Conservation (phyloP, 257 asterid species). For the Mentha longifolia region DNA sequence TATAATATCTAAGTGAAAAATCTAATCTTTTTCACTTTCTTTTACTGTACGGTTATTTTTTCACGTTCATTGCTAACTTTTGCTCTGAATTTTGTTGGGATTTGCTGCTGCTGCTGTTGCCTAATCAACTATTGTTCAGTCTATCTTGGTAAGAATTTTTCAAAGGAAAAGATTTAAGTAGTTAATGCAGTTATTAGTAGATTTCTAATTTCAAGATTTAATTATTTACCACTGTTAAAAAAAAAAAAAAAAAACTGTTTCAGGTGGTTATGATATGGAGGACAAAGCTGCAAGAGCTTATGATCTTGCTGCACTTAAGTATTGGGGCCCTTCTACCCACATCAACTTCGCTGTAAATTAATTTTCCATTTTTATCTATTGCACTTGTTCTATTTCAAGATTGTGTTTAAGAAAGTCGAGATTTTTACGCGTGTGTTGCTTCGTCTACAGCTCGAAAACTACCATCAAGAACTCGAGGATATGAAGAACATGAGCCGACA, state of each 20-base stretch:
- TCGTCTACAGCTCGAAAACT: conserved; percentile 63
- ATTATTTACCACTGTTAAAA: neutral
- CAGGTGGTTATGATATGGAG: conserved; percentile 96
- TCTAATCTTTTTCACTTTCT: neutral
- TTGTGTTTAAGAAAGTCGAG: neutral
- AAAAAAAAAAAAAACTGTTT: neutral
- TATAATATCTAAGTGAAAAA: neutral
- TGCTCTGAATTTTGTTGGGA: conserved; percentile 35
- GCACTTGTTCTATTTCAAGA: neutral
- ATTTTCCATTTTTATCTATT: neutral
- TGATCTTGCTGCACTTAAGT: conserved; percentile 93
- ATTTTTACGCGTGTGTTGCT: neutral
- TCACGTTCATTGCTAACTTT: conserved; percentile 40
- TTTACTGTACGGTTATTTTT: neutral
- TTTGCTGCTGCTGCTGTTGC: conserved; percentile 41
- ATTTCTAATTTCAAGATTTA: neutral
- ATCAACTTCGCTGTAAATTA: conserved; percentile 67
- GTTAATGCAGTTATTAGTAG: neutral
- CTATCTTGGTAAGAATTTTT: conserved; percentile 75
- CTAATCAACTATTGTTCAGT: conserved; percentile 40
- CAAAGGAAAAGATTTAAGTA: neutral
- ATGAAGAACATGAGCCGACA: conserved; percentile 93
- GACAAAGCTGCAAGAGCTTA: conserved; percentile 98
- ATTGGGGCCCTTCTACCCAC: conserved; percentile 93
- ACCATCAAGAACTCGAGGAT: conserved; percentile 79